These are phyloP conservation scores for Basipetospora chlamydospora DNA, from an alignment of 2,329 filamentous ascomycete species.

Conservation along the genomic window DNA sequence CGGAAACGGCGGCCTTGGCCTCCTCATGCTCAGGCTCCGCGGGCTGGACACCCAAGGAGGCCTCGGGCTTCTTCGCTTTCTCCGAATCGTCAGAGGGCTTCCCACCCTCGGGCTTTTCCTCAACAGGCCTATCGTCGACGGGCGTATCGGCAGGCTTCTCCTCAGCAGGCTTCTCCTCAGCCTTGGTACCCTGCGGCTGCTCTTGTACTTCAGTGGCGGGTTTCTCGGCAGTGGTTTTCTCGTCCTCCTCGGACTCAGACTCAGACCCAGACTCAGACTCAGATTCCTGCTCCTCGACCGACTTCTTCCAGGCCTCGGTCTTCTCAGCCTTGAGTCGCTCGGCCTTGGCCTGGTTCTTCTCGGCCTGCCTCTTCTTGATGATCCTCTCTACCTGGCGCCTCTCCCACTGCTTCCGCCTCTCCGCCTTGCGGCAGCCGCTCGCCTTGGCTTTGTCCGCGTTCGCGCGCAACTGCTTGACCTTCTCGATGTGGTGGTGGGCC, in stretches of 20 bases:
- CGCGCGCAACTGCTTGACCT: constrained; percentile 33
- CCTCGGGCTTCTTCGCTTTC: neutral
- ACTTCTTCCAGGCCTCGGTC: constrained; percentile 10
- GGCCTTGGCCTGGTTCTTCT: constrained; percentile 23
- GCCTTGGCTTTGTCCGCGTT: constrained; percentile 34
- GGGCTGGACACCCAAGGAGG: constrained; percentile 3
- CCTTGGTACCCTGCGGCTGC: constrained; percentile 9
- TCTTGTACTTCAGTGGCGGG: too few species aligned
- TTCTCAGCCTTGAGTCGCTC: constrained; percentile 14
- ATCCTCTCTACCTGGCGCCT: constrained; percentile 28
- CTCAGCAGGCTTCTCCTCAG: constrained; percentile 8
- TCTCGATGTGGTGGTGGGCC: constrained; percentile 34
- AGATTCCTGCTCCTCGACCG: constrained; percentile 14
- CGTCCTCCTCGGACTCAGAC: constrained; percentile 15
- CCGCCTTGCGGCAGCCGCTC: constrained; percentile 26
- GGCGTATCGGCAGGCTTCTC: constrained; percentile 7
- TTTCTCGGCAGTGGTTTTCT: constrained; percentile 13
- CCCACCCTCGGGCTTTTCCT: constrained; percentile 8
- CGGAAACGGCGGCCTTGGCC: constrained; percentile 13
- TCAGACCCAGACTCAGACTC: constrained; percentile 14
- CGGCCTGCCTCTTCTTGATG: constrained; percentile 24
- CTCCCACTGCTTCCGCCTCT: constrained; percentile 34
- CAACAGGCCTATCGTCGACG: neutral
- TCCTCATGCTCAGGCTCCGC: constrained; percentile 8
- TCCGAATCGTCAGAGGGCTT: constrained; percentile 8